These are phyloP conservation scores for Chrysosporium queenslandicum DNA, from an alignment of 2,329 filamentous ascomycete species.

Conservation along the genomic window DNA sequence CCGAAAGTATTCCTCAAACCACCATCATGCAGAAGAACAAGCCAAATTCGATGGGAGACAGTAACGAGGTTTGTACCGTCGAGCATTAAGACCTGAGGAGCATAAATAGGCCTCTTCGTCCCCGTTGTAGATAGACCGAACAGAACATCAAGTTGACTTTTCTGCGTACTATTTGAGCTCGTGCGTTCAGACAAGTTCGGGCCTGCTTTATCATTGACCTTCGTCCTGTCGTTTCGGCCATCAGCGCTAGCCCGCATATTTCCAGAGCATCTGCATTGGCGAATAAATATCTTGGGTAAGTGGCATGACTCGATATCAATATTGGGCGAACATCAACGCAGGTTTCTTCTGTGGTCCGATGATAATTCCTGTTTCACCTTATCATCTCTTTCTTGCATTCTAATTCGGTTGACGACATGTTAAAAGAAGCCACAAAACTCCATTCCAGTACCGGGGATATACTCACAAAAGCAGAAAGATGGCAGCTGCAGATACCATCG, in stretches of 20 bases:
- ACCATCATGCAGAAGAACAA: constrained; percentile 1
- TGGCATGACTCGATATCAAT: background rate
- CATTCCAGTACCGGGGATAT: constrained; percentile 4
- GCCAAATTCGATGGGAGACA: background rate
- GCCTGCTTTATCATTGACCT: background rate
- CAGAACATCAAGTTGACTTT: no score
- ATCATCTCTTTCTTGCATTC: background rate
- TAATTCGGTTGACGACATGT: background rate
- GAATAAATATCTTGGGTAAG: background rate
- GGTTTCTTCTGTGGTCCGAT: background rate
- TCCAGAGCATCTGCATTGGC: background rate
- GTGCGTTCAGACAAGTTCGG: no score
- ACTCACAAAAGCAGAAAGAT: constrained; percentile 18
- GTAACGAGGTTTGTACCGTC: background rate
- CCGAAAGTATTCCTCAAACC: background rate
- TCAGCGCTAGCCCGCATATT: no score
- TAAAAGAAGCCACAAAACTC: background rate
- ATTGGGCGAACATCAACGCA: background rate
- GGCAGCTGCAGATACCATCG: constrained; percentile 19
- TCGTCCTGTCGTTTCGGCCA: background rate
- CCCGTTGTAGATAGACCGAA: background rate
- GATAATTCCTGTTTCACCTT: background rate
- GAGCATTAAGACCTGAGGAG: background rate
- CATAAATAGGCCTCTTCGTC: constrained; percentile 2
- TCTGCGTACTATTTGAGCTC: no score